A percentile compares a stretch with the other conserved stretches of the same genome.
phyloP scores from a whole-genome alignment of 768 basidiomycete species.

The Kwoniella dendrophila region DNA sequence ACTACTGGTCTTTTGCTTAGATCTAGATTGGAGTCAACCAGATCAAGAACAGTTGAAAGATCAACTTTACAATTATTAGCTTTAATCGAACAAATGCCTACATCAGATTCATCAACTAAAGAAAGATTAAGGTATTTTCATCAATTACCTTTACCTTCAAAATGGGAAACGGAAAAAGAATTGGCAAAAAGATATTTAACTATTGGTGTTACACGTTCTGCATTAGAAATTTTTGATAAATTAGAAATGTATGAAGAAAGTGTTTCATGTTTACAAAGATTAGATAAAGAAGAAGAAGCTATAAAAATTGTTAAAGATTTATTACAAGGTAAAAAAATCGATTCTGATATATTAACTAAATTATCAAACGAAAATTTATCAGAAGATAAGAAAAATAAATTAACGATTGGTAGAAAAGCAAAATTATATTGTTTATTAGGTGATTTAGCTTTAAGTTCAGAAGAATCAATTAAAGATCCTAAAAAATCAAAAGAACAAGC shows the following conservation, averaged over 20 bases:
- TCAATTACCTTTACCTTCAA: constrained; percentile 76
- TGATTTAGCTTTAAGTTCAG: constrained; percentile 63
- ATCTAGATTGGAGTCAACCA: constrained; percentile 81
- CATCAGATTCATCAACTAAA: constrained; percentile 69
- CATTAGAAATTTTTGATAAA: constrained; percentile 88
- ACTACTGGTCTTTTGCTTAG: constrained; percentile 94
- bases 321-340: constrained; percentile 78
- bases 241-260: constrained; percentile 99
- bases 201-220: constrained; percentile 84
- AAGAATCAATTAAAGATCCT: constrained; percentile 32
- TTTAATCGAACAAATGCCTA: constrained; percentile 94
- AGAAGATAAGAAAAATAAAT: constrained; percentile 41
- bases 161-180: constrained; percentile 92
- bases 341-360: constrained; percentile 71
- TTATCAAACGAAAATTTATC: constrained; percentile 63
- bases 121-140: constrained; percentile 83
- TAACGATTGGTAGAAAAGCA: constrained; percentile 74
- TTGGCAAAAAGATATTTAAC: constrained; percentile 79
- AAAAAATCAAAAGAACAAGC: constrained; percentile 66
- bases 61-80: constrained; percentile 91
- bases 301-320: constrained; percentile 80
- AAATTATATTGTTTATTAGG: constrained; percentile 95
- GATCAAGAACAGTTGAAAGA: constrained; percentile 91
- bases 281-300: constrained; percentile 78
- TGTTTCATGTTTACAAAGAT: constrained; percentile 77